Conservation (phyloP, 164 flowering plant genomes). For the Brasenia schreberi region DNA sequence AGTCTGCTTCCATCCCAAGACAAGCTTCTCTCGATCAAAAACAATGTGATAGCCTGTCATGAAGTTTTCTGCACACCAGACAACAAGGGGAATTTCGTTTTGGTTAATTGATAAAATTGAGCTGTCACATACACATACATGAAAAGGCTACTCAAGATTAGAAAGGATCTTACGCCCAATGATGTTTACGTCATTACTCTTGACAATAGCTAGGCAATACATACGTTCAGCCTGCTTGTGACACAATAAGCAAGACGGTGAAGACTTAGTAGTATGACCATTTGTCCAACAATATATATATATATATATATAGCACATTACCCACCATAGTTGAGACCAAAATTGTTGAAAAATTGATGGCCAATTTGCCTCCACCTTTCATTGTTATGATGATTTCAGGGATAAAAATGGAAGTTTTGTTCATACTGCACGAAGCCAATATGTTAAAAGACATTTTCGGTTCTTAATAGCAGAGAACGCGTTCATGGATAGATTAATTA, state of each 20-base stretch:
- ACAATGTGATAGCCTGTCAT: slow-evolving; percentile 73
- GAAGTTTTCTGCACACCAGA: slow-evolving; percentile 58
- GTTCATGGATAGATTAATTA: slow-evolving; percentile 9
- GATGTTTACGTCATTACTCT: slow-evolving; percentile 53
- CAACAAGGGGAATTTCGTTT: neutral
- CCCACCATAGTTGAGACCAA: slow-evolving; percentile 3
- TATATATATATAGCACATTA: neutral
- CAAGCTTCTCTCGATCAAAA: slow-evolving; percentile 58
- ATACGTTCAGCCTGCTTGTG: slow-evolving; percentile 21
- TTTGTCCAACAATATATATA: neutral
- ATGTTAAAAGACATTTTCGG: neutral
- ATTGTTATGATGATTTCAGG: slow-evolving; percentile 19
- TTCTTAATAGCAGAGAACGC: neutral
- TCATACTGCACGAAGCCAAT: slow-evolving; percentile 28
- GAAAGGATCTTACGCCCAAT: slow-evolving; percentile 71
- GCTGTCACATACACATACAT: neutral
- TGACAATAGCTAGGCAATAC: slow-evolving; percentile 58
- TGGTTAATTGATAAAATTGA: too few species aligned
- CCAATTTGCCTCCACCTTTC: slow-evolving; percentile 21
- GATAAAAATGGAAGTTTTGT: slow-evolving; percentile 2
- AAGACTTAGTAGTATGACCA: neutral
- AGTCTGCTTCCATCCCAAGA: slow-evolving; percentile 71
- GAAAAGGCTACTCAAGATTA: too few species aligned
- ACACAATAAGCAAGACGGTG: slow-evolving; percentile 1
- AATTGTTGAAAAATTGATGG: slow-evolving; percentile 15